Base-by-base conservation (phyloP, 1,284 basidiomycete species). In the Ceratobasidium sp. region DNA sequence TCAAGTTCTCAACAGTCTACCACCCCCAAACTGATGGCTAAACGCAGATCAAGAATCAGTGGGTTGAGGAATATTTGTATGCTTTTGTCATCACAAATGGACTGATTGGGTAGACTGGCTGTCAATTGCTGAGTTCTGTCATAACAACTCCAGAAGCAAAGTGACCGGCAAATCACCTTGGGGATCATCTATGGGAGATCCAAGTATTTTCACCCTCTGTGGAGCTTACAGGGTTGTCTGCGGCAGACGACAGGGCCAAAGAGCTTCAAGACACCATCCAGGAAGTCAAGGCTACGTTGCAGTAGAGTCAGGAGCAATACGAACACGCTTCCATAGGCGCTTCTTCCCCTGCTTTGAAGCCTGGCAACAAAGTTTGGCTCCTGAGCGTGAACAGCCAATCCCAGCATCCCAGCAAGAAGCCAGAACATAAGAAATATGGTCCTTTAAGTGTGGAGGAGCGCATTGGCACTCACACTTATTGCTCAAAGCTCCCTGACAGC, bases 101-200 rank as follows among this genome's bases (percentile, higher is more conserved):
- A 61, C 28, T 15, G 74, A 78, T 37, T 78, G 74, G 77, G 66
- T 20, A 1, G 61, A 63, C 2, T 77, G 80, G 26, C 79, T 84
- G 0, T 80, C 82, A 0, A 7, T 81, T 3, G 82, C 83, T 0
- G 81, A 82, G 56, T 84, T 83, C 69, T 77, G 78, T 1, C 82
- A 81, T 77, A 84, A 84, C 78, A 83, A 83, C 51, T n/a, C 53
- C 10, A 45, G 37, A 28, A 23, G 37, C 26, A 15, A 20, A 1
- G 39, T 56, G 10, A 76, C 66, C 6, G 56, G 76, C 13, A 47
- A 45, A 31, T 45, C 54, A 6, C 76, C 15, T 76, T 71, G 37
- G 53, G 61, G 23, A 35, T 64, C 10, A 39, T 68, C 7, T 28
- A 56, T 69, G 76, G 65, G 1, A 6, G 39, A 3, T 35, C 37